phyloP scores from a whole-genome alignment of 106 monocot species.

The Dendrobium chrysotoxum region DNA sequence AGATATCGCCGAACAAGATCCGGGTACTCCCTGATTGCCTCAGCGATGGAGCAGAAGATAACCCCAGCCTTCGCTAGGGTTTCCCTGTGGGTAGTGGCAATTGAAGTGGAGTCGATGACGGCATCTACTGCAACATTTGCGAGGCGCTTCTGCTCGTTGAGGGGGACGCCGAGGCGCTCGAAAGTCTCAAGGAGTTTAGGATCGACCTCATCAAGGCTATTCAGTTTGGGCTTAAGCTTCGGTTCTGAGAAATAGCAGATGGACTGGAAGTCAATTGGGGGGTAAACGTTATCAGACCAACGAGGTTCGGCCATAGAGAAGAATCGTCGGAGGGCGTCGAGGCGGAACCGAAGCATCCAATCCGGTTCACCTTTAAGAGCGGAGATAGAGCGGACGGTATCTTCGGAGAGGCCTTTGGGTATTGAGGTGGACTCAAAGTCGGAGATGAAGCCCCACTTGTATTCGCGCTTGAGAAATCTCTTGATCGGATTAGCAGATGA shows the following conservation, averaged over 20 bases:
- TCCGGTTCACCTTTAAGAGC: constrained; percentile 65
- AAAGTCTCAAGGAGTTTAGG: constrained; percentile 69
- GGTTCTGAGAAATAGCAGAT: constrained; percentile 83
- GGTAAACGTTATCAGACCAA: constrained; percentile 84
- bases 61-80: constrained; percentile 68
- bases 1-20: constrained; percentile 68
- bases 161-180: constrained; percentile 64
- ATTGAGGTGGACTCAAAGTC: constrained; percentile 86
- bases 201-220: constrained; percentile 73
- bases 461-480: constrained; percentile 24
- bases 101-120: constrained; percentile 83
- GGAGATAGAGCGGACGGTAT: constrained; percentile 76
- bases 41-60: constrained; percentile 92
- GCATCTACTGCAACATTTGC: constrained; percentile 89
- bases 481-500: constrained; percentile 6
- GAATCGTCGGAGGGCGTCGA: constrained; percentile 55
- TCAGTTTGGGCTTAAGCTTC: constrained; percentile 74
- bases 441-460: constrained; percentile 55
- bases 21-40: constrained; percentile 77
- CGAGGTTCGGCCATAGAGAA: constrained; percentile 48
- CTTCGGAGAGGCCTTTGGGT: constrained; percentile 78
- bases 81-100: constrained; percentile 78
- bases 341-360: constrained; percentile 80
- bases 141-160: constrained; percentile 85
- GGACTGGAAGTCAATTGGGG: constrained; percentile 68